phyloP scores from a whole-genome alignment of 2,329 filamentous ascomycete genomes.

The Chaetomiaceae sp. region DNA sequence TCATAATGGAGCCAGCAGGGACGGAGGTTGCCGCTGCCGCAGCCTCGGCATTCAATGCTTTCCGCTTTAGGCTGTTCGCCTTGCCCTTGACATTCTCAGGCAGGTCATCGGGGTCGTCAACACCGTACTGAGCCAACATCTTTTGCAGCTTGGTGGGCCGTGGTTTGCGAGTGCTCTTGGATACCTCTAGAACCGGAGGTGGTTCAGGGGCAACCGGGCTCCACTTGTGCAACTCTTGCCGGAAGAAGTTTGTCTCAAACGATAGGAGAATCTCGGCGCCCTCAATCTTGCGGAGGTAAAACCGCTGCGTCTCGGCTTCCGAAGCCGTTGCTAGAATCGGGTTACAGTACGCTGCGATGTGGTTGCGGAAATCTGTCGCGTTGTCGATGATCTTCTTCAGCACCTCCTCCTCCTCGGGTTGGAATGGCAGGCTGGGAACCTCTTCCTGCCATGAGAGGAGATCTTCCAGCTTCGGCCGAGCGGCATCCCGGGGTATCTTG shows the following conservation, averaged over 20 bases:
- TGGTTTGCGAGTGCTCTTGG: conserved; percentile 89
- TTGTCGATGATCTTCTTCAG: conserved; percentile 82
- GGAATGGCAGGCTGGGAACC: conserved; percentile 76
- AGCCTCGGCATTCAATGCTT: conserved; percentile 58
- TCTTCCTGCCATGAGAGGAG: conserved; percentile 80
- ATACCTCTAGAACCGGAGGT: conserved; percentile 80
- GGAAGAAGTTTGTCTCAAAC: conserved; percentile 95
- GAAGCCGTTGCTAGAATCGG: conserved; percentile 75
- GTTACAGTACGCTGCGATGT: conserved; percentile 76
- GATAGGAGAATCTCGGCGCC: conserved; percentile 89
- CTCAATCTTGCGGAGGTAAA: conserved; percentile 95
- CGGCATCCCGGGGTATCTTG: conserved; percentile 93
- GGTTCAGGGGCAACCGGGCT: conserved; percentile 81
- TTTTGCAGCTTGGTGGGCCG: conserved; percentile 96
- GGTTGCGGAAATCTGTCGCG: conserved; percentile 77
- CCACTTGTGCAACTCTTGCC: conserved; percentile 93
- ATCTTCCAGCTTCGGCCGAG: conserved; percentile 91
- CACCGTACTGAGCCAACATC: conserved; percentile 80
- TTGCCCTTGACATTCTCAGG: conserved; percentile 79
- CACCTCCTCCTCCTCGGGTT: conserved; percentile 88
- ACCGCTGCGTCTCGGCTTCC: conserved; percentile 84
- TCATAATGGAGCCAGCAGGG: conserved; percentile 22
- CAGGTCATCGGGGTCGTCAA: conserved; percentile 85
- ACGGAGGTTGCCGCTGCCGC: conserved; percentile 38
- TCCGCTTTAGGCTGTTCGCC: conserved; percentile 67